Evolutionary conservation across 768 basidiomycete genomes (phyloP).

Genomic region (Gymnopilus junonius): DNA sequence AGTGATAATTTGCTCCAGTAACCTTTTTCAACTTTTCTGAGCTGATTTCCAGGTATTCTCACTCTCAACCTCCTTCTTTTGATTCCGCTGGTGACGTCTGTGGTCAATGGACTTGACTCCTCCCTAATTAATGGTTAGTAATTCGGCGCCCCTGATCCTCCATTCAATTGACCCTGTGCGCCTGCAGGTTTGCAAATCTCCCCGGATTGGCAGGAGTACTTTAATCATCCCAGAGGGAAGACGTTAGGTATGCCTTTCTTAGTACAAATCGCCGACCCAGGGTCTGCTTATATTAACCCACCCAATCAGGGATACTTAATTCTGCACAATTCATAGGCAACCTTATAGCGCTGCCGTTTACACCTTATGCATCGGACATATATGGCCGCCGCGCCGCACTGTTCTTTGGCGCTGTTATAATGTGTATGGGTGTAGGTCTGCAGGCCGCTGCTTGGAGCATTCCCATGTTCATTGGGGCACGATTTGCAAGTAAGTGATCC

Average conservation of each 20-base stretch:
- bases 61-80: conserved; percentile 59
- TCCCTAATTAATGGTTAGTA: conserved; percentile 57
- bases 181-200: conserved; percentile 65
- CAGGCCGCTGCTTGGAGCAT: conserved; percentile 53
- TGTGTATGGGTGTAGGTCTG: conserved; percentile 64
- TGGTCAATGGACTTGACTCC: conserved; percentile 70
- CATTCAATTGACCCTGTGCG: neutral
- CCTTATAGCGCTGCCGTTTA: conserved; percentile 61
- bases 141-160: neutral
- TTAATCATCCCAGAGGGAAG: conserved; percentile 53
- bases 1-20: conserved; percentile 10
- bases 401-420: conserved; percentile 62
- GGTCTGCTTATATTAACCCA: neutral
- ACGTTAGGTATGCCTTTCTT: conserved; percentile 43
- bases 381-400: conserved; percentile 64
- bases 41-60: conserved; percentile 50
- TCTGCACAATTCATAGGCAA: conserved; percentile 67
- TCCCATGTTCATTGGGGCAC: conserved; percentile 57
- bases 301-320: conserved; percentile 56
- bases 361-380: conserved; percentile 61
- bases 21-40: neutral
- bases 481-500: conserved; percentile 52
- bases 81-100: conserved; percentile 64
- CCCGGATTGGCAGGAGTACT: conserved; percentile 62
- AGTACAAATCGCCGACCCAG: neutral